These are phyloP conservation scores for Coemansia sp. DNA, from an alignment of 192 early-diverging fungal genomes.

Conservation along the genomic window DNA sequence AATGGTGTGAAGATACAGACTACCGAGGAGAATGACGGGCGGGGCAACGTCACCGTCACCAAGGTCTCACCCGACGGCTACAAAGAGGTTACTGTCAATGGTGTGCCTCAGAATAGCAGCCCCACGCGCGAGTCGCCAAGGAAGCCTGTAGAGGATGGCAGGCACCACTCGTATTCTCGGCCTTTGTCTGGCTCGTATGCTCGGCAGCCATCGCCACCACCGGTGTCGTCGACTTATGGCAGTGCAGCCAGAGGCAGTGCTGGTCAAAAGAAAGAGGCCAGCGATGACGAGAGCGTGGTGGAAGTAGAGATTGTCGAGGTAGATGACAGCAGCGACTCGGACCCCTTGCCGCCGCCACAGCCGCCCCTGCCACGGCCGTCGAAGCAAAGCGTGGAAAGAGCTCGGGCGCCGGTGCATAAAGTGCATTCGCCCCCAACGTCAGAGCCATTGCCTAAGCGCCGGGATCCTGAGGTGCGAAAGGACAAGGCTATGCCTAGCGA, in stretches of 20 bases:
- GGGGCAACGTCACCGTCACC: constrained; percentile 50
- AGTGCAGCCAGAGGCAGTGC: background rate
- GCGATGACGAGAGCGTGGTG: constrained; percentile 29
- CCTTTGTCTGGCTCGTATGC: constrained; percentile 8
- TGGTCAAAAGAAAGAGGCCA: background rate
- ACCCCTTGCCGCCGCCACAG: background rate
- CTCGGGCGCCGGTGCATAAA: constrained; percentile 1
- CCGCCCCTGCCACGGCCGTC: constrained; percentile 1
- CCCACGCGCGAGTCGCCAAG: constrained; percentile 8
- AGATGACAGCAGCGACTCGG: constrained; percentile 19
- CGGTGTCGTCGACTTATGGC: constrained; percentile 6
- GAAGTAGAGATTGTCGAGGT: constrained; percentile 45
- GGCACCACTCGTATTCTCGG: background rate
- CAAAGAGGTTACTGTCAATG: constrained; percentile 51
- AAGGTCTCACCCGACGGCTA: constrained; percentile 40
- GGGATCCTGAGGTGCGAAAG: background rate
- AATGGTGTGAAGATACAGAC: constrained; percentile 50
- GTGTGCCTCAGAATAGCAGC: constrained; percentile 32
- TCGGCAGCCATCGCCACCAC: constrained; percentile 1
- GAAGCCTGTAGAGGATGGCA: constrained; percentile 15
- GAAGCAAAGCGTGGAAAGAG: background rate
- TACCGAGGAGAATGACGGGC: constrained; percentile 50
- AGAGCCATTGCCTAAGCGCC: constrained; percentile 14
- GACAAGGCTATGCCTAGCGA: background rate
- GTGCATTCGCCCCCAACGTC: background rate